These are phyloP conservation scores for Dichotomocladium elegans DNA, from an alignment of 371 early-diverging fungal genomes.

Conservation along the genomic window DNA sequence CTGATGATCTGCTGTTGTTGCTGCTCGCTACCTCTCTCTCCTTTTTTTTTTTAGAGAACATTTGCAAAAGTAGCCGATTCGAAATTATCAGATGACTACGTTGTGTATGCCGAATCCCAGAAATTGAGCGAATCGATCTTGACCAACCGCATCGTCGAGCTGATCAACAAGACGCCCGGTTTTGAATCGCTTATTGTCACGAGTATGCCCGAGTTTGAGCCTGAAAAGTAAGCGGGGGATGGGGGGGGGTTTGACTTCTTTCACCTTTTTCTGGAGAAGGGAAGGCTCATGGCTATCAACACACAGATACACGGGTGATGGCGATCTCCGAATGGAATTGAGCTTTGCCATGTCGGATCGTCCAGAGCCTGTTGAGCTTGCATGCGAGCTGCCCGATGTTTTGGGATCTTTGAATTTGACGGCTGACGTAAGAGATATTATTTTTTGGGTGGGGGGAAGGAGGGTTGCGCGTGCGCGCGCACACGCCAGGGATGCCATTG, in stretches of 20 bases:
- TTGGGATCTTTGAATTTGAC: constrained; percentile 17
- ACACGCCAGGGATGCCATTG: neutral
- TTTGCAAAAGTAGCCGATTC: constrained; percentile 17
- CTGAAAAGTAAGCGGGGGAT: constrained; percentile 21
- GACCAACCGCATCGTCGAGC: constrained; percentile 24
- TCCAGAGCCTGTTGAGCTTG: constrained; percentile 20
- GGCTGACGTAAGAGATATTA: constrained; percentile 20
- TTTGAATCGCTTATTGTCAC: constrained; percentile 37
- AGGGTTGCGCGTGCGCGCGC: too few relatives aligned
- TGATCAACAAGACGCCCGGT: constrained; percentile 32
- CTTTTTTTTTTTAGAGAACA: constrained; percentile 11
- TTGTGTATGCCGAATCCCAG: constrained; percentile 37
- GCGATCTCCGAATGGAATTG: constrained; percentile 5
- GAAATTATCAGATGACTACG: constrained; percentile 17
- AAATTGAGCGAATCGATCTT: constrained; percentile 39
- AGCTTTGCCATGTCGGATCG: constrained; percentile 1
- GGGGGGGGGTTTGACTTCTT: constrained; percentile 18
- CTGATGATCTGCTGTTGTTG: neutral
- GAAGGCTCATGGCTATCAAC: neutral
- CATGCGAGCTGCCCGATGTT: constrained; percentile 33
- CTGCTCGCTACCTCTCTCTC: neutral
- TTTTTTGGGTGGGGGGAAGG: neutral
- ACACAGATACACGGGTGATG: constrained; percentile 18
- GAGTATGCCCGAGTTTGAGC: constrained; percentile 49
- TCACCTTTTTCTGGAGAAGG: too few relatives aligned